Evolutionary conservation across 2,329 filamentous ascomycete genomes (phyloP).

Genomic region (Thielaviopsis populi): DNA sequence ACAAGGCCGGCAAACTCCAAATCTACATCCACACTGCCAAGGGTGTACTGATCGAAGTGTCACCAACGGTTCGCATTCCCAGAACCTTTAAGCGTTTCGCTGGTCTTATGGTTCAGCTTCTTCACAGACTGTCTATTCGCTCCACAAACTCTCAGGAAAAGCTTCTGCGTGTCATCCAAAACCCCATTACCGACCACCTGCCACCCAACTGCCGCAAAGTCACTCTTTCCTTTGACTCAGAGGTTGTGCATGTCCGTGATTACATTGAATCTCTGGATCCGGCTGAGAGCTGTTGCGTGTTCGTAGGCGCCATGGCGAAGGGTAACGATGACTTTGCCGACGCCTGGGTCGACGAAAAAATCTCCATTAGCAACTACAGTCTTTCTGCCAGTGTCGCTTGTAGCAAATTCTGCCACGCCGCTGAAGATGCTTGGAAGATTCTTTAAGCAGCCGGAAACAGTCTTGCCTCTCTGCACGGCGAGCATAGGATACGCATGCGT

Average conservation of each 20-base stretch:
- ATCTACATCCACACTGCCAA: slow-evolving; percentile 98
- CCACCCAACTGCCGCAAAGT: slow-evolving; percentile 96
- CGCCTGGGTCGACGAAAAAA: slow-evolving; percentile 86
- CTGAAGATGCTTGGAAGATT: slow-evolving; percentile 91
- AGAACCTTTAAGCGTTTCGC: slow-evolving; percentile 98
- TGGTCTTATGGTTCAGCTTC: slow-evolving; percentile 93
- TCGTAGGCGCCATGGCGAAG: slow-evolving; percentile 97
- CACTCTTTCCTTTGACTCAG: slow-evolving; percentile 85
- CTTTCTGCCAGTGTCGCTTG: slow-evolving; percentile 94
- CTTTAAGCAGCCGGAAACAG: slow-evolving; percentile 39
- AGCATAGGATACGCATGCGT: neutral
- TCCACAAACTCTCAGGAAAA: slow-evolving; percentile 97
- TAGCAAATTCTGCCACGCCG: slow-evolving; percentile 98
- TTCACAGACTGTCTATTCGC: slow-evolving; percentile 88
- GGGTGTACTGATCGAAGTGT: slow-evolving; percentile 93
- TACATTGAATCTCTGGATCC: slow-evolving; percentile 67
- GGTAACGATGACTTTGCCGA: slow-evolving; percentile 92
- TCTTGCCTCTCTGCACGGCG: neutral
- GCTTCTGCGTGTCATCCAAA: slow-evolving; percentile 91
- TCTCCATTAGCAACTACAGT: slow-evolving; percentile 96
- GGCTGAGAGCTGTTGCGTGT: slow-evolving; percentile 92
- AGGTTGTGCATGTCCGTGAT: slow-evolving; percentile 72
- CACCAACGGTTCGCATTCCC: slow-evolving; percentile 92
- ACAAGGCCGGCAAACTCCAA: slow-evolving; percentile 93
- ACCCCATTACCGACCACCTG: slow-evolving; percentile 92